Evolutionary conservation across 805 yeast genomes (phyloP).

Genomic region (Kuraishia hungarica): DNA sequence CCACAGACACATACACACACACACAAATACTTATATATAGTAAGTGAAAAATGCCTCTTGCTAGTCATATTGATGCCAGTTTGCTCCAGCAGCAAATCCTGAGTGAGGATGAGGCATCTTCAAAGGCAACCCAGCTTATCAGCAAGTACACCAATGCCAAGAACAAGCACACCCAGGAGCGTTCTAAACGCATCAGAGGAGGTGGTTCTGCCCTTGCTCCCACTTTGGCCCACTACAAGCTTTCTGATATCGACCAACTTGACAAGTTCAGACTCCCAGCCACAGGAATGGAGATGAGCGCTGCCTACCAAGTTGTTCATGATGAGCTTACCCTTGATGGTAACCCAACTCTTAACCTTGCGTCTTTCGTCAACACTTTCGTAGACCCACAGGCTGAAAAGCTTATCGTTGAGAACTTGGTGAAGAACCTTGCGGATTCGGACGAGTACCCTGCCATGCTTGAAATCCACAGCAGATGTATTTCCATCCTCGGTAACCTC

Average conservation of each 20-base stretch:
- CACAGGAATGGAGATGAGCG: slow-evolving; percentile 39
- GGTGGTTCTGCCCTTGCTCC: background rate
- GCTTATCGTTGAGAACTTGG: slow-evolving; percentile 60
- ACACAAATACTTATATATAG: too few species aligned
- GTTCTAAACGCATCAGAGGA: background rate
- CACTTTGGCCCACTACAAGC: slow-evolving; percentile 13
- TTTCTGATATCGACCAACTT: slow-evolving; percentile 15
- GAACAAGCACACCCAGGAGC: slow-evolving; percentile 3
- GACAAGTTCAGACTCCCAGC: slow-evolving; percentile 56
- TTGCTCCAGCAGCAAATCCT: slow-evolving; percentile 19
- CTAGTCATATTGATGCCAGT: slow-evolving; percentile 37
- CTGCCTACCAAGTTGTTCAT: slow-evolving; percentile 55
- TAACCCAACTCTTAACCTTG: slow-evolving; percentile 73
- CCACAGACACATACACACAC: too few species aligned
- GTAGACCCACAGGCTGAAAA: slow-evolving; percentile 43
- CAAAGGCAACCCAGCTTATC: slow-evolving; percentile 9
- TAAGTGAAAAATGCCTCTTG: slow-evolving; percentile 28
- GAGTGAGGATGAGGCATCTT: background rate
- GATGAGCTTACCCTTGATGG: slow-evolving; percentile 81
- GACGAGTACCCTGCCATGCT: slow-evolving; percentile 88
- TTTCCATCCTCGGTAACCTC: slow-evolving; percentile 66
- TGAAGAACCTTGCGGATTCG: slow-evolving; percentile 85
- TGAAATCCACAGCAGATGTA: slow-evolving; percentile 74
- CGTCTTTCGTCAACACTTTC: slow-evolving; percentile 81
- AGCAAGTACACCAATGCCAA: slow-evolving; percentile 11